Evolutionary conservation across 2,329 filamentous ascomycete species (phyloP).

Genomic region (Microsporum audouinii): DNA sequence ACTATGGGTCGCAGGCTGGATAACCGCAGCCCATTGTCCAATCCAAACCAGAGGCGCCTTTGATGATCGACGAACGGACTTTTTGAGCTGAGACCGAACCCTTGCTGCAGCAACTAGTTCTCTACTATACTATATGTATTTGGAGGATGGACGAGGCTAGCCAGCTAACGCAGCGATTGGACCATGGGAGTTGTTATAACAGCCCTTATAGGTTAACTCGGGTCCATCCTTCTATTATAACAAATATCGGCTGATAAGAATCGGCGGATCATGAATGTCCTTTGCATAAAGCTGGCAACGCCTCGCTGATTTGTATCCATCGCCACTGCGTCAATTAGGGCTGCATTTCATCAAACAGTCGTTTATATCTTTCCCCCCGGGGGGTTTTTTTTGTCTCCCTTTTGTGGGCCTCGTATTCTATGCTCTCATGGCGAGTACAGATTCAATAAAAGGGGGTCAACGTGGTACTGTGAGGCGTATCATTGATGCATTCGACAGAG

Average conservation of each 20-base stretch:
- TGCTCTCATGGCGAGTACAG: background rate
- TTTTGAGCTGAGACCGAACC: background rate
- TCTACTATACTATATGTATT: background rate
- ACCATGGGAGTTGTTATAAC: background rate
- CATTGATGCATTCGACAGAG: constrained; percentile 19
- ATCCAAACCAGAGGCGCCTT: background rate
- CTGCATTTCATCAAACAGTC: background rate
- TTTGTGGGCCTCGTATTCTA: background rate
- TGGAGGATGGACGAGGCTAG: background rate
- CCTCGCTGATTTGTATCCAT: background rate
- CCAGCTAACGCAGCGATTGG: background rate
- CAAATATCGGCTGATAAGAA: background rate
- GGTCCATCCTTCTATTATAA: background rate
- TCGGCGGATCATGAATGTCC: background rate
- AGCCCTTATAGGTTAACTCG: background rate
- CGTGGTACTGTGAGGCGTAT: constrained; percentile 8
- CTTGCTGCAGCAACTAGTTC: background rate
- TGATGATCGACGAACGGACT: background rate
- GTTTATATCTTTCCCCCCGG: background rate
- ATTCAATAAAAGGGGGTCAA: background rate
- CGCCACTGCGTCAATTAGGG: background rate
- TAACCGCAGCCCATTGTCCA: background rate
- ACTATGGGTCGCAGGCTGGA: background rate
- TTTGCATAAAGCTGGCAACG: background rate
- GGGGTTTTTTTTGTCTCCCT: background rate